Base-by-base conservation (phyloP, 1,139 yeast species). In the Maudiozyma humilis region DNA sequence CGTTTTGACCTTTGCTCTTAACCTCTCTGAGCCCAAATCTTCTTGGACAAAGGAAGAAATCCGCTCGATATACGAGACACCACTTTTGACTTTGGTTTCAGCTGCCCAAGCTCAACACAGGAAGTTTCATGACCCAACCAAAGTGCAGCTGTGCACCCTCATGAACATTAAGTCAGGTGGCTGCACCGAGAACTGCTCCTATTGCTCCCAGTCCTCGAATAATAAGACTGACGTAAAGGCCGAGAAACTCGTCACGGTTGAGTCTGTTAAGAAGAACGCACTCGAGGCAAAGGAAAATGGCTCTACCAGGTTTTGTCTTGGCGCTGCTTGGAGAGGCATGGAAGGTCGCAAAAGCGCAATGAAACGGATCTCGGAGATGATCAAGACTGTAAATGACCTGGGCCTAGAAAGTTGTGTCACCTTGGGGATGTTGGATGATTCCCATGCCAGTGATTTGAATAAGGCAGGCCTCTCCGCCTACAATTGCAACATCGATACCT, bases 301-400 rank as follows among this genome's bases (percentile, higher is more conserved):
- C 0, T 75, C 83, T 0, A 83, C 93, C 0, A 69, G 94, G 48
- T 83, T 83, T 57, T 83, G 94, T 59, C 78, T 83, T 81, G 94
- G 93, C 37, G 87, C 91, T 12, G 94, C 93, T 1, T 84, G 91
- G 91, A 72, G 94, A 59, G 91, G 82, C 50, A 83, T 84, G 93
- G 68, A 70, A 39, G 93, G 93, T 8, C 69, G 93, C 41, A 83
- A 82, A 59, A 73, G 79, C 19, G 87, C 83, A 0, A 60, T 83
- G 50, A 75, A 72, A 49, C 75, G 70, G 52, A 80, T 83, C 46
- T 68, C 78, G 16, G 74, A 76, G 44, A 82, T 83, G 91, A 81
- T 83, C 19, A 61, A 68, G 20, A 74, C 68, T 46, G 81, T 83
- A 44, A 79, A 81, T 54, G 82, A 76, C 32, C 64, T 83, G 61